phyloP scores from a whole-genome alignment of 2,329 filamentous ascomycete species.

The Penicillium hordei region DNA sequence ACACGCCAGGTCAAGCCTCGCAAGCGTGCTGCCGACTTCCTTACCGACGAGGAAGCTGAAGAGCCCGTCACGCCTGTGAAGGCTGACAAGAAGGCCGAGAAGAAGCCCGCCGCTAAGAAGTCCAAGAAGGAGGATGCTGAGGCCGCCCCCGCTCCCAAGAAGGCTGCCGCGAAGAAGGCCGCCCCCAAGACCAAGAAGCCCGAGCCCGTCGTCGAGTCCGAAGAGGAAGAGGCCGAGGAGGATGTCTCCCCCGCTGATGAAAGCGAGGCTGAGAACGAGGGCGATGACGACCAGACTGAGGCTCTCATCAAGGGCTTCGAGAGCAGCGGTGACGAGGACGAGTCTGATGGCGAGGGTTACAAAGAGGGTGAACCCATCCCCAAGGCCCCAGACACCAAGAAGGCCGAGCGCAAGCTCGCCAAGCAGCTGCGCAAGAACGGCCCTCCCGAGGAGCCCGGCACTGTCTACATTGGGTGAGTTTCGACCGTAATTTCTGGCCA shows the following conservation, averaged over 20 bases:
- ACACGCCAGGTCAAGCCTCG: slow-evolving; percentile 44
- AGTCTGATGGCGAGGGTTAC: slow-evolving; percentile 47
- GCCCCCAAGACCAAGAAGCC: slow-evolving; percentile 44
- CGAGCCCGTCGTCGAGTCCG: slow-evolving; percentile 31
- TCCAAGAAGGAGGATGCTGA: slow-evolving; percentile 34
- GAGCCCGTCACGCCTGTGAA: slow-evolving; percentile 34
- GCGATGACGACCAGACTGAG: slow-evolving; percentile 53
- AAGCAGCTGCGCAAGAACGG: slow-evolving; percentile 51
- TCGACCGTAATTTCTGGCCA: slow-evolving; percentile 2
- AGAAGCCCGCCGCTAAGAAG: slow-evolving; percentile 44
- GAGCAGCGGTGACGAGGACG: slow-evolving; percentile 54
- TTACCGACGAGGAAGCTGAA: slow-evolving; percentile 44
- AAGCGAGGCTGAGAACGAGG: slow-evolving; percentile 34
- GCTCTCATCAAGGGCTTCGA: slow-evolving; percentile 57
- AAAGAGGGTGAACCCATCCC: slow-evolving; percentile 48
- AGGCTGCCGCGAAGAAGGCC: slow-evolving; percentile 23
- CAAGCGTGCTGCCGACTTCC: slow-evolving; percentile 51
- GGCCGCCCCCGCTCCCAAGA: slow-evolving; percentile 31
- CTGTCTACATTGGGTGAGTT: slow-evolving; percentile 76
- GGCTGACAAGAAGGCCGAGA: slow-evolving; percentile 49
- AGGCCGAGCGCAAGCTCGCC: slow-evolving; percentile 52
- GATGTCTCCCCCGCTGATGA: slow-evolving; percentile 20
- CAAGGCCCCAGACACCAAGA: slow-evolving; percentile 46
- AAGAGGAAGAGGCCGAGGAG: slow-evolving; percentile 32
- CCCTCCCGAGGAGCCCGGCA: slow-evolving; percentile 59